Conservation (phyloP, 169 alveolate genomes). For the Eimeria acervulina region DNA sequence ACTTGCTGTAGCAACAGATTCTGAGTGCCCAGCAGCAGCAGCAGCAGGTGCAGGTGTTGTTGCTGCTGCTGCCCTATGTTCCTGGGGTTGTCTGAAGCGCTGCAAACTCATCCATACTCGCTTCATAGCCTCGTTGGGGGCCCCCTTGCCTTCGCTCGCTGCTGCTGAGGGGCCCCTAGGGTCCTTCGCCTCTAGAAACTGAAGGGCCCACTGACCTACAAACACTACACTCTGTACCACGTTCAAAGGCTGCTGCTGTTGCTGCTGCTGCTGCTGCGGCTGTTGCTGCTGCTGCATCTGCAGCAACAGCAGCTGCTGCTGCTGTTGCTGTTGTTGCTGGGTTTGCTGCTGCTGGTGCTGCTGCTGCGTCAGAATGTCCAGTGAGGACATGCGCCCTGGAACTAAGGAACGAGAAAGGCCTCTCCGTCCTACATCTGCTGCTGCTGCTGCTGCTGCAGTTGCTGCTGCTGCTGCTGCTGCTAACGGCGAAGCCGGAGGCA, state of each 20-base stretch:
- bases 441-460: conserved; percentile 19
- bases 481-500: not conserved
- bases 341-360: conserved; percentile 6
- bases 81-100: not conserved
- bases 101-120: conserved; percentile 12
- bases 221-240: conserved; percentile 30
- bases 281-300: not conserved
- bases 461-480: conserved; percentile 1
- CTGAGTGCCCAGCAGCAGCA: not conserved
- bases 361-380: not conserved
- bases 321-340: conserved; percentile 8
- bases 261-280: conserved; percentile 13
- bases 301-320: not conserved
- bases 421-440: not conserved
- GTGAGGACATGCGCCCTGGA: not conserved
- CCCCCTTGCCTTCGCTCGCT: not conserved
- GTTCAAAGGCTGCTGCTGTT: conserved; percentile 14
- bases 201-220: conserved; percentile 41
- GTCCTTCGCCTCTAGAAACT: conserved; percentile 1
- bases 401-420: not conserved
- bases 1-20: not conserved
- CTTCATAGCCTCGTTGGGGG: not conserved
- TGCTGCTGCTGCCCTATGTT: not conserved
- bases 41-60: not conserved
- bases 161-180: not conserved